Evolutionary conservation across 148 eudicot genomes (phyloP).

Genomic region (Selenicereus undatus): DNA sequence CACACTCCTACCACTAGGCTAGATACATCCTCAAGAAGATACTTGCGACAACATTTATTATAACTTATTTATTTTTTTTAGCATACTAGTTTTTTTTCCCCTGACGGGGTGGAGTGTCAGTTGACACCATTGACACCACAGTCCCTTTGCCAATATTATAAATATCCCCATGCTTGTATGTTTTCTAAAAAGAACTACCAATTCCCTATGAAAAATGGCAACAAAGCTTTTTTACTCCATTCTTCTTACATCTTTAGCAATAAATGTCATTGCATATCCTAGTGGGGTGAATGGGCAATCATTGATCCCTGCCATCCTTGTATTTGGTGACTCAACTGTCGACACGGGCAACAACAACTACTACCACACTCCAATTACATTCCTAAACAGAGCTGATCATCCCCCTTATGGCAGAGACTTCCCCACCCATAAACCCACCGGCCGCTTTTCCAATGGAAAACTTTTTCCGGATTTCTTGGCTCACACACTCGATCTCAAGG

Average conservation of each 20-base stretch:
- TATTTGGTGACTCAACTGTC: slow-evolving; percentile 69
- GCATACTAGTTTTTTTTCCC: too few species aligned
- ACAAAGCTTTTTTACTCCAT: slow-evolving; percentile 2
- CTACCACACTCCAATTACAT: slow-evolving; percentile 20
- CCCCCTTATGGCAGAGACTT: slow-evolving; percentile 53
- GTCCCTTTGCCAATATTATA: too few species aligned
- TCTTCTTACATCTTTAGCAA: background rate
- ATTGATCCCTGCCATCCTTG: slow-evolving; percentile 45
- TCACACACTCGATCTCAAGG: slow-evolving; percentile 36
- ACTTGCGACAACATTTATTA: too few species aligned
- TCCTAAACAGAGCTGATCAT: slow-evolving; percentile 45
- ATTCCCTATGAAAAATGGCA: slow-evolving; percentile 12
- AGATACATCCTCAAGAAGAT: too few species aligned
- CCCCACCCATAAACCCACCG: slow-evolving; percentile 47
- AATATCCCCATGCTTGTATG: too few species aligned
- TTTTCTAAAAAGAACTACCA: too few species aligned
- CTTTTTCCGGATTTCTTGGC: slow-evolving; percentile 46
- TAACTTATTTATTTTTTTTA: too few species aligned
- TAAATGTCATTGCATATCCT: background rate
- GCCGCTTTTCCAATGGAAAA: slow-evolving; percentile 51
- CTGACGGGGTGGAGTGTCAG: too few species aligned
- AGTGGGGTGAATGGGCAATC: slow-evolving; percentile 10
- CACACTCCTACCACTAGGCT: too few species aligned
- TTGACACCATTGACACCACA: too few species aligned
- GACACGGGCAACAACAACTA: slow-evolving; percentile 67